phyloP scores from a whole-genome alignment of 768 basidiomycete species.

The Tylopilus felleus region DNA sequence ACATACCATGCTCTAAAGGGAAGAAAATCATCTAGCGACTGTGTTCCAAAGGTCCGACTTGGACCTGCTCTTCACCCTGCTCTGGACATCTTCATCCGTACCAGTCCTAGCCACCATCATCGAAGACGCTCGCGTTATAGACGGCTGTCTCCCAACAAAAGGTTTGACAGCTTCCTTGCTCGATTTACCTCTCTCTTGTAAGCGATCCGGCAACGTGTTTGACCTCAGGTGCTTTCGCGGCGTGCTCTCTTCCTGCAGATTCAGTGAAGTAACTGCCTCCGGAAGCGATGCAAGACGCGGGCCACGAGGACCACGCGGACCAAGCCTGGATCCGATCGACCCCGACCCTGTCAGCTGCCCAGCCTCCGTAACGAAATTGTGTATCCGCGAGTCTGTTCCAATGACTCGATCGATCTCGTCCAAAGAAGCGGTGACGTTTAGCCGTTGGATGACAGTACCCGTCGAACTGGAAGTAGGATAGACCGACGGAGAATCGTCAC shows the following conservation, averaged over 20 bases:
- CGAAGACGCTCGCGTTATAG: constrained; percentile 16
- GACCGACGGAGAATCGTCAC: constrained; percentile 21
- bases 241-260: constrained; percentile 22
- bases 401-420: constrained; percentile 30
- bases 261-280: constrained; percentile 6
- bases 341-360: constrained; percentile 13
- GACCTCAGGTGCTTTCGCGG: constrained; percentile 20
- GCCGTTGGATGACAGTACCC: constrained; percentile 18
- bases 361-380: constrained; percentile 25
- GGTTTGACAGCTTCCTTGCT: constrained; percentile 17
- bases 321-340: constrained; percentile 15
- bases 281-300: constrained; percentile 18
- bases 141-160: constrained; percentile 24
- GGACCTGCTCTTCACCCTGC: constrained; percentile 14
- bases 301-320: constrained; percentile 21
- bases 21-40: background rate
- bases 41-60: constrained; percentile 16
- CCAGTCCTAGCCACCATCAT: constrained; percentile 12
- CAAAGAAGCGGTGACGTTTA: constrained; percentile 16
- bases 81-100: background rate
- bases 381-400: constrained; percentile 20
- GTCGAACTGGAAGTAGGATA: constrained; percentile 28
- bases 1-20: background rate
- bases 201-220: constrained; percentile 40
- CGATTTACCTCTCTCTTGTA: constrained; percentile 39